A percentile compares a stretch with the other conserved stretches of the same genome.
These are phyloP conservation scores for Dryas octopetala DNA, from an alignment of 306 rosid genomes.

Conservation along the genomic window DNA sequence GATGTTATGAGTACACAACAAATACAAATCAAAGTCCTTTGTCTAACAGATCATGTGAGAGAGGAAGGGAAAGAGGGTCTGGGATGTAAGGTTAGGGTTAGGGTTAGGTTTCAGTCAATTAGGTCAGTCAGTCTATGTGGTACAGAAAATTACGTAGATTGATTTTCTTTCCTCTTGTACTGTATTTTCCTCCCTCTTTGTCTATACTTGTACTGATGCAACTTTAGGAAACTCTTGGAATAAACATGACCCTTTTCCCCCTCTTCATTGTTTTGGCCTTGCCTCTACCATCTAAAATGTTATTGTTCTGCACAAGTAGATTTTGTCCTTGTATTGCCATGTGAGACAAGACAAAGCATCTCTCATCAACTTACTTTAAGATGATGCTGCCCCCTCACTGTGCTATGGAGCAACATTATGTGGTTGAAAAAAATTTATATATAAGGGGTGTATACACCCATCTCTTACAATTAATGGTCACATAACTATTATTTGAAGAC, in stretches of 20 bases:
- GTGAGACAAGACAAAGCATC: slow-evolving; percentile 17
- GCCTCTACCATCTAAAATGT: slow-evolving; percentile 21
- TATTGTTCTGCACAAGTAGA: slow-evolving; percentile 16
- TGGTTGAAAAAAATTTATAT: no score
- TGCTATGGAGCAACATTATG: slow-evolving; percentile 24
- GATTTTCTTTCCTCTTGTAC: slow-evolving; percentile 39
- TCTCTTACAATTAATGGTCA: no score
- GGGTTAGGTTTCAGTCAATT: slow-evolving; percentile 45
- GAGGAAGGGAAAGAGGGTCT: slow-evolving; percentile 46
- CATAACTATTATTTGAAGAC: no score
- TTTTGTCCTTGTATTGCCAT: slow-evolving; percentile 22
- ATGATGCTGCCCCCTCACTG: slow-evolving; percentile 32
- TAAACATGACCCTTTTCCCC: slow-evolving; percentile 58
- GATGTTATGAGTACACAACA: slow-evolving; percentile 68
- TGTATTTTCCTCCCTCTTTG: slow-evolving; percentile 67
- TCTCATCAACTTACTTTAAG: slow-evolving; percentile 15
- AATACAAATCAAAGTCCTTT: slow-evolving; percentile 71
- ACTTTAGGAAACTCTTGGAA: slow-evolving; percentile 54
- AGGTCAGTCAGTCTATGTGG: slow-evolving; percentile 58
- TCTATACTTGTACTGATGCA: slow-evolving; percentile 88
- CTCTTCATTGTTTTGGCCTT: slow-evolving; percentile 28
- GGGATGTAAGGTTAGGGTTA: slow-evolving; percentile 52
- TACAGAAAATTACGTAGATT: slow-evolving; percentile 68
- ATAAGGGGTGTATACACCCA: no score
- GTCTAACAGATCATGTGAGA: slow-evolving; percentile 78